phyloP scores from a whole-genome alignment of 768 basidiomycete species.

The Rubroboletus pulcherrimus region DNA sequence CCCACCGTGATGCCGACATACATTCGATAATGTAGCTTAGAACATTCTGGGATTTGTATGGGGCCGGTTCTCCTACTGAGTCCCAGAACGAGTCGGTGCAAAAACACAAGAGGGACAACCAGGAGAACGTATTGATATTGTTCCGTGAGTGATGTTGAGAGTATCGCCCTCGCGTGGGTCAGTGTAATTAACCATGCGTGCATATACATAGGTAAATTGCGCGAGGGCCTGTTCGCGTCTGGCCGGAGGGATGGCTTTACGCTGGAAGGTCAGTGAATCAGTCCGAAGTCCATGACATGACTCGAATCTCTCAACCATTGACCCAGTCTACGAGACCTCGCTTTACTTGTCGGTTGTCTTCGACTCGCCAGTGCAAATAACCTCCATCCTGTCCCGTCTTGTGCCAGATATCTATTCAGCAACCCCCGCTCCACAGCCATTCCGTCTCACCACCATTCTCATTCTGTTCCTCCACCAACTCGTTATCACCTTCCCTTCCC shows the following conservation, averaged over 20 bases:
- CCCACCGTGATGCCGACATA: neutral
- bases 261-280: conserved; percentile 52
- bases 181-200: neutral
- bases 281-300: neutral
- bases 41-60: conserved; percentile 42
- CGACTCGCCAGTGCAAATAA: conserved; percentile 55
- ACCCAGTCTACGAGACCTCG: conserved; percentile 69
- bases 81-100: conserved; percentile 17
- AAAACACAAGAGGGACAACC: conserved; percentile 44
- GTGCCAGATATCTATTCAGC: conserved; percentile 45
- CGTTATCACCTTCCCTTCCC: conserved; percentile 58
- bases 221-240: conserved; percentile 68
- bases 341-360: conserved; percentile 63
- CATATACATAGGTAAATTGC: conserved; percentile 57
- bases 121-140: conserved; percentile 69
- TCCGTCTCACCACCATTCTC: conserved; percentile 35
- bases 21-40: conserved; percentile 39
- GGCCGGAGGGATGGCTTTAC: conserved; percentile 58
- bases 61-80: conserved; percentile 11
- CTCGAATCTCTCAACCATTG: neutral
- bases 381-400: conserved; percentile 58
- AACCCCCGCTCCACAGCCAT: conserved; percentile 12
- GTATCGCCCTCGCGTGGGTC: neutral
- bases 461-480: conserved; percentile 59
- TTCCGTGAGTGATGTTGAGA: conserved; percentile 49